Percentiles rank a stretch among this genome's conserved stretches.
Conservation (phyloP, 495 filamentous ascomycete species). For the Aspergillus avenaceus region DNA sequence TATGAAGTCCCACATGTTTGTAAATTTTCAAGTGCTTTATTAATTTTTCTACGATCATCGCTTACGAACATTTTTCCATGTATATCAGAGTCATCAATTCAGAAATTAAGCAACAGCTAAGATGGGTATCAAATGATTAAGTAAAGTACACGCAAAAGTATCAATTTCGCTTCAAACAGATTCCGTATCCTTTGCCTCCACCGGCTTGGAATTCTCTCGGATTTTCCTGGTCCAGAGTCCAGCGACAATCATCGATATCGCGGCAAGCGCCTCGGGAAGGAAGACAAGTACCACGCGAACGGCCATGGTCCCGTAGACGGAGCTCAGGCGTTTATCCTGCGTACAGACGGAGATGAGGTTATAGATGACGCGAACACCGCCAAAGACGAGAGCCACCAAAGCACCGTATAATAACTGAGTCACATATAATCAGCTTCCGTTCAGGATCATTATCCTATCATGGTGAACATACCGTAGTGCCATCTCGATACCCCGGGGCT, state of each 20-base stretch:
- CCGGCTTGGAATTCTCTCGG: not conserved
- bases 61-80: no score
- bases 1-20: no score
- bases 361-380: constrained; percentile 13
- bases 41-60: no score
- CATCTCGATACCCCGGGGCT: constrained; percentile 8
- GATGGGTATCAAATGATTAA: no score
- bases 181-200: not conserved
- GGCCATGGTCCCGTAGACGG: constrained; percentile 5
- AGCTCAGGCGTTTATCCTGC: constrained; percentile 6
- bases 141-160: not conserved
- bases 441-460: no score
- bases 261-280: constrained; percentile 7
- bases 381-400: constrained; percentile 2
- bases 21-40: no score
- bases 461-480: constrained; percentile 14
- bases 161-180: not conserved
- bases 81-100: no score
- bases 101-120: no score
- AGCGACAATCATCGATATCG: constrained; percentile 3
- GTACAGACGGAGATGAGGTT: constrained; percentile 8
- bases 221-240: constrained; percentile 6
- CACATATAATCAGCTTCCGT: not conserved
- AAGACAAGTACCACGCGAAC: constrained; percentile 14
- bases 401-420: constrained; percentile 9